Conservation (phyloP, 306 rosid genomes). For the Medicago lupulina region DNA sequence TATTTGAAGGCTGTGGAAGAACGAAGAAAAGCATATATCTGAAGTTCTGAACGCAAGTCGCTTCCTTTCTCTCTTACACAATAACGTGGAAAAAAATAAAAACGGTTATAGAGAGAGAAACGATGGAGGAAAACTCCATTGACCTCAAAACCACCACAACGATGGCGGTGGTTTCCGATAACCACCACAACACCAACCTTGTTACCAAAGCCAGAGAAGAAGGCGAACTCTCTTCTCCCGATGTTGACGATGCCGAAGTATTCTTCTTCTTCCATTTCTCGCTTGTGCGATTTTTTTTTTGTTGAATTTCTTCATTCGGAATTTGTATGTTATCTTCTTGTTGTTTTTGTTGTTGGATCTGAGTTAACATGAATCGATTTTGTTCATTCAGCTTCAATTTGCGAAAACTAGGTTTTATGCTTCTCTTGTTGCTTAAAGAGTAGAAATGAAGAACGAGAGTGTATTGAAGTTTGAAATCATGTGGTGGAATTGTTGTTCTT, state of each 20-base stretch:
- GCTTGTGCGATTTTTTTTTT: constrained; percentile 1
- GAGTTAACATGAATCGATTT: not conserved
- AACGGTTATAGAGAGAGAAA: not conserved
- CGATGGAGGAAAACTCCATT: constrained; percentile 54
- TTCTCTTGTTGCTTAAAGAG: constrained; percentile 16
- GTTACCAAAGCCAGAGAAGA: constrained; percentile 67
- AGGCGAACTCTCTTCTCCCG: constrained; percentile 85
- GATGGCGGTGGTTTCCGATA: constrained; percentile 41
- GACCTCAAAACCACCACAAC: constrained; percentile 41
- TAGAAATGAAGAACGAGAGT: not conserved
- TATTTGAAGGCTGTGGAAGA: not conserved
- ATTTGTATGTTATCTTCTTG: not conserved
- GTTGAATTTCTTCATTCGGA: not conserved
- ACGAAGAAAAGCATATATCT: not conserved
- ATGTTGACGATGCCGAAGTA: constrained; percentile 54
- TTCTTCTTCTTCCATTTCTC: constrained; percentile 12
- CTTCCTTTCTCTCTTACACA: constrained; percentile 20
- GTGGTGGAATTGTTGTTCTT: no score
- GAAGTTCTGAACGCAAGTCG: constrained; percentile 24
- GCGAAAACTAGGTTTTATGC: constrained; percentile 7
- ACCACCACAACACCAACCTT: constrained; percentile 32
- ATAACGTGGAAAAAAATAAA: not conserved
- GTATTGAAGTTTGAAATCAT: no score
- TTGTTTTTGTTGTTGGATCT: constrained; percentile 25
- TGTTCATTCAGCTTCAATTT: not conserved